Conservation (phyloP, 495 filamentous ascomycete species). For the Alectoria sarmentosa region DNA sequence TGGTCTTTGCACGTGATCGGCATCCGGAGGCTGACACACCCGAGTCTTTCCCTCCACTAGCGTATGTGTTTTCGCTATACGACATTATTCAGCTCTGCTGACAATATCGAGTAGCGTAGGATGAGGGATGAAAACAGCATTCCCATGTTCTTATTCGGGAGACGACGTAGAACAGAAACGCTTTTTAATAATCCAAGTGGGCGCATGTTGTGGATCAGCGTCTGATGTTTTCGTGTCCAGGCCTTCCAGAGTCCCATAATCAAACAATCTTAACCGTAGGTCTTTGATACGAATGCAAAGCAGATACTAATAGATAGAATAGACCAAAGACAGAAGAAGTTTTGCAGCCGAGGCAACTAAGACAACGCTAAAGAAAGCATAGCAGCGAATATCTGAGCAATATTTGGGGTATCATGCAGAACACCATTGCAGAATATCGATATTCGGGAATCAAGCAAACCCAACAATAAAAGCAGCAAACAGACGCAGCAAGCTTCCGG, state of each 20-base stretch:
- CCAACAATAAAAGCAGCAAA: neutral
- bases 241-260: neutral
- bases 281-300: neutral
- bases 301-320: no score
- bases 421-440: neutral
- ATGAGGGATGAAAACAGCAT: neutral
- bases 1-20: neutral
- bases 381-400: neutral
- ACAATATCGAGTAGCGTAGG: neutral
- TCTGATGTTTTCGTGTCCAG: neutral
- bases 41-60: neutral
- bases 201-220: neutral
- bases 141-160: no score
- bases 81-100: neutral
- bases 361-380: neutral
- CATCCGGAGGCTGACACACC: neutral
- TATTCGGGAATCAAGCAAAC: neutral
- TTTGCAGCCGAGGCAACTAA: neutral
- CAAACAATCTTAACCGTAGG: neutral
- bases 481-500: slow-evolving; percentile 8
- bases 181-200: neutral
- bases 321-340: neutral
- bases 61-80: neutral
- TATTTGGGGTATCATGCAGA: neutral
- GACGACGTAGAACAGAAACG: neutral